Evolutionary conservation across 2,329 filamentous ascomycete genomes (phyloP).

Genomic region (Verticillium isaacii): DNA sequence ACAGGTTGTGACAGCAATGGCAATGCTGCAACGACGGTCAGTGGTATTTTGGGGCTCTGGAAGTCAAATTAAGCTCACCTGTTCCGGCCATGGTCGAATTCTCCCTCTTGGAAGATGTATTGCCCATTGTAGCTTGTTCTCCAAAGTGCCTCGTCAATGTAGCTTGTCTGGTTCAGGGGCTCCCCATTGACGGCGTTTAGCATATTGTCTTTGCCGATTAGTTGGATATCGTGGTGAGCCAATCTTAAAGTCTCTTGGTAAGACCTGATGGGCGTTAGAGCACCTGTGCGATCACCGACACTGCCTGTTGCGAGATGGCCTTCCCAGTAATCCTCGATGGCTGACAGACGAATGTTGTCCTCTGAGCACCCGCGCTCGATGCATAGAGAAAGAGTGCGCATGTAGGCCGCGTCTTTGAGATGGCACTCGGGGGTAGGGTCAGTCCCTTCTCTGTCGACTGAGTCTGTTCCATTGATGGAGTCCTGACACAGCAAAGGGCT

Average conservation of each 20-base stretch:
- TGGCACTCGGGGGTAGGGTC: conserved; percentile 19
- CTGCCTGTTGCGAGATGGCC: conserved; percentile 22
- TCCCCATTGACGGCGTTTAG: background rate
- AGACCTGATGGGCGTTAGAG: conserved; percentile 19
- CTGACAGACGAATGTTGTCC: conserved; percentile 5
- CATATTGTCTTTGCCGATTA: background rate
- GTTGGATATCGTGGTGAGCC: background rate
- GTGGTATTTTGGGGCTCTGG: background rate
- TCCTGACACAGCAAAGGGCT: conserved; percentile 23
- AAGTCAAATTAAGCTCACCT: conserved; percentile 1
- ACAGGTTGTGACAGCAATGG: conserved; percentile 16
- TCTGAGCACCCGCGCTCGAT: conserved; percentile 24
- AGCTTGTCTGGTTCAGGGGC: conserved; percentile 26
- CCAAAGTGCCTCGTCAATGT: conserved; percentile 22
- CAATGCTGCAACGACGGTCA: conserved; percentile 11
- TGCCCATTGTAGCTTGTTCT: conserved; percentile 43
- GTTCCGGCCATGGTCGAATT: conserved; percentile 18
- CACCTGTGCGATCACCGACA: conserved; percentile 13
- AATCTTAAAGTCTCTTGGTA: conserved; percentile 16
- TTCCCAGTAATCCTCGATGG: conserved; percentile 22
- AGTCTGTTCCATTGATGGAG: conserved; percentile 16
- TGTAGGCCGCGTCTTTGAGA: conserved; percentile 20
- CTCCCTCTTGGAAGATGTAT: conserved; percentile 45
- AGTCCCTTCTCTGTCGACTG: conserved; percentile 11
- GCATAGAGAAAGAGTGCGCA: conserved; percentile 27